Evolutionary conservation across 495 filamentous ascomycete species (phyloP), one percentile per base, ranked within the genome.

Genomic region (Parachaetomium inaequale): DNA sequence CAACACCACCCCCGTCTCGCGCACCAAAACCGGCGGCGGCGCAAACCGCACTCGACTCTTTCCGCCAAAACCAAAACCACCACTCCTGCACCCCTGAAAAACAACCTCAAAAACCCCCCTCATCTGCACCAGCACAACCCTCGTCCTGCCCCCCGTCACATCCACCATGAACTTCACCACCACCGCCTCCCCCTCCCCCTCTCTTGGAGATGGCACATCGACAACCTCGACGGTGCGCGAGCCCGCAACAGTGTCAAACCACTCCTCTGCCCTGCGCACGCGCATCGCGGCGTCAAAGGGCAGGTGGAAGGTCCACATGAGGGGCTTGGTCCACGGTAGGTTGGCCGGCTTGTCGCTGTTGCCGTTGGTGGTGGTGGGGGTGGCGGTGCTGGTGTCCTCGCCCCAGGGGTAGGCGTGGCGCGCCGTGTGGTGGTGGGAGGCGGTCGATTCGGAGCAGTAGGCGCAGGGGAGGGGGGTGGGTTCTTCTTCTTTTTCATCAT

Each of bases 401-500:
- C 31, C 31, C 36, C 36, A 40, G 36, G 36, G 19, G 10, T 50
- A 17, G 19, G n/a, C 0, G 21, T 21, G 50, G 8, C 53, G 55
- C 1, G 50, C 29, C 21, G 14, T 7, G 19, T 10, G 42, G 14
- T 10, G 28, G 62, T 50, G 43, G 15, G 32, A 23, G 40, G 57
- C 62, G 43, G 34, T 50, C 12, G 62, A 56, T 14, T 59, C 43
- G 50, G 62, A 47, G 62, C 57, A 64, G 57, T 56, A 51, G 51
- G 15, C n/a, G 51, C 62, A 64, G 0, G 62, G 57, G 14, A 64
- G 57, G 12, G 42, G 56, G 43, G 26, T 43, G 19, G 17, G 23
- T 17, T 26, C 2, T n/a, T 31, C 12, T n/a, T 19, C 3, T 15
- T n/a, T n/a, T n/a, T n/a, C n/a, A 7, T 14, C 14, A 23, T 17